These are phyloP conservation scores for Boletus tomentosulus DNA, from an alignment of 768 basidiomycete species.

Conservation along the genomic window DNA sequence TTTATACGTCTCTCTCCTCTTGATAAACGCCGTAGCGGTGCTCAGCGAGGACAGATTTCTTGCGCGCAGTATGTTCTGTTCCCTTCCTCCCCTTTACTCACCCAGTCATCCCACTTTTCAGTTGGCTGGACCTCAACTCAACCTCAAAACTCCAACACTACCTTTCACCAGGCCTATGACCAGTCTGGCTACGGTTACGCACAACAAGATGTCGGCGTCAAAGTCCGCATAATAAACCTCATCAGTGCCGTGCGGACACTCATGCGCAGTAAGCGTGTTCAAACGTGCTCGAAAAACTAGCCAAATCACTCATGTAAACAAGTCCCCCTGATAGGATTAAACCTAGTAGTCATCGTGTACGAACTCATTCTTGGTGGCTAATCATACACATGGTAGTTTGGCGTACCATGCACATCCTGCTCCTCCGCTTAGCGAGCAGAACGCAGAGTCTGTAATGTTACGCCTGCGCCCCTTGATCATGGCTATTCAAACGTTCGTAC, in stretches of 20 bases:
- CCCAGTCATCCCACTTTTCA: slow-evolving; percentile 32
- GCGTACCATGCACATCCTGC: slow-evolving; percentile 13
- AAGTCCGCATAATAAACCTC: slow-evolving; percentile 84
- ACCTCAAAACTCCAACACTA: slow-evolving; percentile 50
- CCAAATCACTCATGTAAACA: slow-evolving; percentile 18
- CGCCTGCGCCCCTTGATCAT: slow-evolving; percentile 19
- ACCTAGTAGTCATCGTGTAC: slow-evolving; percentile 83
- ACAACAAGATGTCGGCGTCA: slow-evolving; percentile 64
- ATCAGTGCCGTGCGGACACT: slow-evolving; percentile 94
- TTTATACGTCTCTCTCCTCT: slow-evolving; percentile 79
- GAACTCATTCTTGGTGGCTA: slow-evolving; percentile 67
- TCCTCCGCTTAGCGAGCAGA: slow-evolving; percentile 12
- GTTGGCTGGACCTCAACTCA: slow-evolving; percentile 86
- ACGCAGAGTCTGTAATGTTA: slow-evolving; percentile 5
- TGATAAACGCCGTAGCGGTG: slow-evolving; percentile 93
- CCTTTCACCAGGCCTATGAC: slow-evolving; percentile 66
- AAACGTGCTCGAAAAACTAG: slow-evolving; percentile 9
- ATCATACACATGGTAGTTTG: slow-evolving; percentile 19
- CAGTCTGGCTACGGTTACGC: slow-evolving; percentile 54
- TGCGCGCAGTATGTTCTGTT: slow-evolving; percentile 65
- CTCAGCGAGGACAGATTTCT: slow-evolving; percentile 96
- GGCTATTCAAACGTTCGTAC: slow-evolving; percentile 58
- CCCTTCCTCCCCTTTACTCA: slow-evolving; percentile 1
- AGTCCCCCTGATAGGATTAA: slow-evolving; percentile 92
- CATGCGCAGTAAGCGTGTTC: slow-evolving; percentile 82